A percentile compares a stretch with the other conserved stretches of the same genome.
Evolutionary conservation across 2,329 filamentous ascomycete genomes (phyloP).

Genomic region (Balansia obtecta): DNA sequence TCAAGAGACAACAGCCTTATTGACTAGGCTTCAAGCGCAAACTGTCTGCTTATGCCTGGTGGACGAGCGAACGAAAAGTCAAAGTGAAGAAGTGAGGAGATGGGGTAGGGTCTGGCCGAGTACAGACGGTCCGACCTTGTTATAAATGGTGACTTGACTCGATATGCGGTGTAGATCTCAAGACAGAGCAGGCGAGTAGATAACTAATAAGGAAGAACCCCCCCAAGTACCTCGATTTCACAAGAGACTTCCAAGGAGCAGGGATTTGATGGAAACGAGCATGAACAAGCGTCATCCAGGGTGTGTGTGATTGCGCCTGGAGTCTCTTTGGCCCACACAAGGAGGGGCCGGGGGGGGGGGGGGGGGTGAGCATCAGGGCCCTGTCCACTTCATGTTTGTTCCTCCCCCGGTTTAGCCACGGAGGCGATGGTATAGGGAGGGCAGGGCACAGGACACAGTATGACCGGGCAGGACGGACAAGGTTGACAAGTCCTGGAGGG

Average conservation of each 20-base stretch:
- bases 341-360: background rate
- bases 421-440: background rate
- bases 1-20: constrained; percentile 14
- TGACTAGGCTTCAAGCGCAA: constrained; percentile 8
- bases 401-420: background rate
- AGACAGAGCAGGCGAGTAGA: background rate
- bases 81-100: constrained; percentile 1
- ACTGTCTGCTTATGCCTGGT: constrained; percentile 9
- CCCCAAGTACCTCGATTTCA: constrained; percentile 5
- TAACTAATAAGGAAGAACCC: background rate
- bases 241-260: background rate
- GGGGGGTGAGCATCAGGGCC: background rate
- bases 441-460: constrained; percentile 5
- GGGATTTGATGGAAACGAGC: constrained; percentile 1
- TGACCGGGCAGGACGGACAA: background rate
- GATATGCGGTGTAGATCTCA: constrained; percentile 9
- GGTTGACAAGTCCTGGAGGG: background rate
- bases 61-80: background rate
- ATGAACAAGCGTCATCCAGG: background rate
- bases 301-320: background rate
- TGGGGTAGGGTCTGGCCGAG: constrained; percentile 4
- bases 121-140: constrained; percentile 11
- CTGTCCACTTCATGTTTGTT: background rate
- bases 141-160: constrained; percentile 10
- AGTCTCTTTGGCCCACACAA: background rate